phyloP scores from a whole-genome alignment of 176 grass and related monocot species.

The Metroxylon sagu region DNA sequence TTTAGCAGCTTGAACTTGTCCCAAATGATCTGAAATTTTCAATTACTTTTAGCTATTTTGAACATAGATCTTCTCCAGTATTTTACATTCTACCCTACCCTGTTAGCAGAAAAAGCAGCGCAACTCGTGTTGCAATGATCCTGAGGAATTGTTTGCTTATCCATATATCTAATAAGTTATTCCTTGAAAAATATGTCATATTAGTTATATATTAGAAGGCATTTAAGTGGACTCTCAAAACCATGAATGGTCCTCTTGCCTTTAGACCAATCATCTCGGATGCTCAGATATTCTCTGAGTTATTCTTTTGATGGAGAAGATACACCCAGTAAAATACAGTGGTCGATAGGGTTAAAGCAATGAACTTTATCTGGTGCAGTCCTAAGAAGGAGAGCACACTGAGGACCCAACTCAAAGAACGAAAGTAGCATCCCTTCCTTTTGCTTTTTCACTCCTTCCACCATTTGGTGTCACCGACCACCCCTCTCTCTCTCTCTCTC shows the following conservation, averaged over 20 bases:
- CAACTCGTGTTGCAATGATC: too few species aligned
- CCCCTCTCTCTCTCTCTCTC: conserved; percentile 9
- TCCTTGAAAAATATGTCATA: too few species aligned
- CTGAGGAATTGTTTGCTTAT: too few species aligned
- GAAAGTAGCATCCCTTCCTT: background rate
- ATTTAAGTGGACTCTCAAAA: too few species aligned
- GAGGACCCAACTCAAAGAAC: conserved; percentile 8
- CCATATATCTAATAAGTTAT: too few species aligned
- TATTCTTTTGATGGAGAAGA: conserved; percentile 33
- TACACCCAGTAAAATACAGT: conserved; percentile 20
- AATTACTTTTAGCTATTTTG: too few species aligned
- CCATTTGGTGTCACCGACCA: too few species aligned
- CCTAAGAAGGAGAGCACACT: background rate
- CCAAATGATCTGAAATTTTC: too few species aligned
- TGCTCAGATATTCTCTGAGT: conserved; percentile 23
- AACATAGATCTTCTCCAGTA: too few species aligned
- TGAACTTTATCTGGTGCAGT: conserved; percentile 30
- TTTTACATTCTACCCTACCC: too few species aligned
- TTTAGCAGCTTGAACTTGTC: background rate
- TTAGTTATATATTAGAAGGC: too few species aligned
- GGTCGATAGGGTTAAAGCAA: conserved; percentile 7
- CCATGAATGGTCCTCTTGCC: background rate
- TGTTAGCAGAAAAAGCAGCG: too few species aligned
- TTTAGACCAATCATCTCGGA: conserved; percentile 18
- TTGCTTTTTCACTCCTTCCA: conserved; percentile 4